A percentile compares a stretch with the other conserved stretches of the same genome.
These are phyloP conservation scores for Trichosporon coremiiforme DNA, from an alignment of 1,284 basidiomycete genomes.

Conservation along the genomic window DNA sequence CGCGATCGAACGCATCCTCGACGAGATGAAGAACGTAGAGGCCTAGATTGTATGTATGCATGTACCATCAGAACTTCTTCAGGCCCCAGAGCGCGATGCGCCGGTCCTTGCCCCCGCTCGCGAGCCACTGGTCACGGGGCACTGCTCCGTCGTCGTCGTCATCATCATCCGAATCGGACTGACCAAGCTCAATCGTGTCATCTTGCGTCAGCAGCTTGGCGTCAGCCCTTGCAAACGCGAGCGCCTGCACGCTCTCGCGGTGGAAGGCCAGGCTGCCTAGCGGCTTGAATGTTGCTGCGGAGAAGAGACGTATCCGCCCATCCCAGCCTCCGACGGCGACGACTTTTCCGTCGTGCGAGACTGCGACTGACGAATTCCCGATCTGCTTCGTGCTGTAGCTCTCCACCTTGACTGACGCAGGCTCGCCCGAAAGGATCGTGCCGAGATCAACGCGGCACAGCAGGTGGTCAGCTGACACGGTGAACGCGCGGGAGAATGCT, in stretches of 20 bases:
- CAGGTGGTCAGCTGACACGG: slow-evolving; percentile 80
- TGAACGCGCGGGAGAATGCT: slow-evolving; percentile 65
- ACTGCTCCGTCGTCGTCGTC: slow-evolving; percentile 58
- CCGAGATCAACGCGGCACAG: slow-evolving; percentile 64
- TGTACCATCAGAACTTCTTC: slow-evolving; percentile 39
- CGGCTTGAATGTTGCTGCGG: slow-evolving; percentile 71
- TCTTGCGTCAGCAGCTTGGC: slow-evolving; percentile 28
- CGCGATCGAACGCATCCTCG: slow-evolving; percentile 54
- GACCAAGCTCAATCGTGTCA: slow-evolving; percentile 33
- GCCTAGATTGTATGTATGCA: slow-evolving; percentile 14
- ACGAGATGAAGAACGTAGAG: slow-evolving; percentile 43
- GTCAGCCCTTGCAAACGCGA: slow-evolving; percentile 66
- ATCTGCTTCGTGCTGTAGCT: slow-evolving; percentile 67
- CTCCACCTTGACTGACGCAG: slow-evolving; percentile 14
- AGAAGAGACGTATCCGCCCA: slow-evolving; percentile 77
- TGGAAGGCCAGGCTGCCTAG: slow-evolving; percentile 79
- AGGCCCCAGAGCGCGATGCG: slow-evolving; percentile 77
- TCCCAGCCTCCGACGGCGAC: slow-evolving; percentile 88
- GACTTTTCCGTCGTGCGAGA: slow-evolving; percentile 73
- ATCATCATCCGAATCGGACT: slow-evolving; percentile 63
- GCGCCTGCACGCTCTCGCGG: slow-evolving; percentile 68
- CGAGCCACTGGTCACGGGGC: slow-evolving; percentile 63
- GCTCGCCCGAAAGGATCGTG: slow-evolving; percentile 10
- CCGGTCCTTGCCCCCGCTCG: slow-evolving; percentile 71
- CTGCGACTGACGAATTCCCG: slow-evolving; percentile 71